phyloP scores from a whole-genome alignment of 495 filamentous ascomycete species.

The Aspergillus carlsbadensis region DNA sequence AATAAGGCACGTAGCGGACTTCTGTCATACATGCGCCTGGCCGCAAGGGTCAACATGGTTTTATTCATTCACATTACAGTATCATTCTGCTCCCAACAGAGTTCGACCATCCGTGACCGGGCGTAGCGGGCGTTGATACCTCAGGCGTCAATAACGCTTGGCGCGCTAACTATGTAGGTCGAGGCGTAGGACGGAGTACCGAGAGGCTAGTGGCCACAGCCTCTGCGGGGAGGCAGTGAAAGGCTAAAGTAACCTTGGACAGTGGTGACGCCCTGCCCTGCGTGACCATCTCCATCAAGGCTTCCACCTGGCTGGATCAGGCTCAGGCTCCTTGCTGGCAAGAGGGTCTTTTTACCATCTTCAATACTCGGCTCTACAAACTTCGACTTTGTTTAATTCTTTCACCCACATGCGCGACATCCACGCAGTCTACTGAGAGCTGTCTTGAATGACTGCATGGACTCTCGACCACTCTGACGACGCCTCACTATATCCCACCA shows the following conservation, averaged over 20 bases:
- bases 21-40: too few relatives aligned
- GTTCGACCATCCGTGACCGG: too few relatives aligned
- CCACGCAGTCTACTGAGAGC: conserved; percentile 4
- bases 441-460: conserved; percentile 5
- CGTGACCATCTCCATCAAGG: not conserved
- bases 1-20: too few relatives aligned
- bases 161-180: not conserved
- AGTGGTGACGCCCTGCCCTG: not conserved
- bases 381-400: not conserved
- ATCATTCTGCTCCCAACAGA: too few relatives aligned
- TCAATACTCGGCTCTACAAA: not conserved
- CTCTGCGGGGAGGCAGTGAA: conserved; percentile 8
- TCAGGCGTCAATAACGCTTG: not conserved
- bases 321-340: conserved; percentile 25
- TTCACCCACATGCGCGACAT: conserved; percentile 13
- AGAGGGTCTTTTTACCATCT: conserved; percentile 13
- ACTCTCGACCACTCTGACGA: not conserved
- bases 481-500: not conserved
- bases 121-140: not conserved
- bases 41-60: too few relatives aligned
- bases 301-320: conserved; percentile 21
- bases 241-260: not conserved
- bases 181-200: too few relatives aligned
- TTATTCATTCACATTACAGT: too few relatives aligned
- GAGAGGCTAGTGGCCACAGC: not conserved